Conservation (phyloP, 1,284 basidiomycete species). For the Mycosarcoma maydis region DNA sequence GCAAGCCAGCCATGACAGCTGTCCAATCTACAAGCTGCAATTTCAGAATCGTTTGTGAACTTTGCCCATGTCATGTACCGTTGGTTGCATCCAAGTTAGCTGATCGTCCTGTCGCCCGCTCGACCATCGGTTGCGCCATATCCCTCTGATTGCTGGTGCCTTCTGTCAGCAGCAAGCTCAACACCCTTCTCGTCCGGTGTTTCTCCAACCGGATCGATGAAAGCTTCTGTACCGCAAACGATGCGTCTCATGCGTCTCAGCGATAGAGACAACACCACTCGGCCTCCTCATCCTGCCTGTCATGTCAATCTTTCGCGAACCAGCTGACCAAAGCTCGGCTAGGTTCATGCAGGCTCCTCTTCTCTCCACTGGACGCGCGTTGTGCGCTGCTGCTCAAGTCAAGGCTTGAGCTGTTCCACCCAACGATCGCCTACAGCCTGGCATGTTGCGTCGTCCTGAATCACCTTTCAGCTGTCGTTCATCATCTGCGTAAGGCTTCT, state of each 20-base stretch:
- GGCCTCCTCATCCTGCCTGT: slow-evolving; percentile 4
- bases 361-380: too few species aligned
- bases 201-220: neutral
- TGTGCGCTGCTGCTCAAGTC: too few species aligned
- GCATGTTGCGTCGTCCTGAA: neutral
- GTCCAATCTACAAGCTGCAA: too few species aligned
- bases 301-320: slow-evolving; percentile 5
- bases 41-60: too few species aligned
- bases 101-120: neutral
- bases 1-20: too few species aligned
- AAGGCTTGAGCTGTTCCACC: too few species aligned
- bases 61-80: too few species aligned
- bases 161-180: neutral
- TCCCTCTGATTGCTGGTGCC: slow-evolving; percentile 31
- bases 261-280: too few species aligned
- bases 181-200: neutral
- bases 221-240: neutral
- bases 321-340: slow-evolving; percentile 14
- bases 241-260: too few species aligned
- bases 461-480: neutral
- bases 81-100: too few species aligned
- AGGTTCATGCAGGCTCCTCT: neutral
- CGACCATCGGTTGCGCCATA: slow-evolving; percentile 6
- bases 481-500: neutral
- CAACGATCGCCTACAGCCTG: too few species aligned